Conservation (phyloP, 257 asterid species). For the Solanum phureja region DNA sequence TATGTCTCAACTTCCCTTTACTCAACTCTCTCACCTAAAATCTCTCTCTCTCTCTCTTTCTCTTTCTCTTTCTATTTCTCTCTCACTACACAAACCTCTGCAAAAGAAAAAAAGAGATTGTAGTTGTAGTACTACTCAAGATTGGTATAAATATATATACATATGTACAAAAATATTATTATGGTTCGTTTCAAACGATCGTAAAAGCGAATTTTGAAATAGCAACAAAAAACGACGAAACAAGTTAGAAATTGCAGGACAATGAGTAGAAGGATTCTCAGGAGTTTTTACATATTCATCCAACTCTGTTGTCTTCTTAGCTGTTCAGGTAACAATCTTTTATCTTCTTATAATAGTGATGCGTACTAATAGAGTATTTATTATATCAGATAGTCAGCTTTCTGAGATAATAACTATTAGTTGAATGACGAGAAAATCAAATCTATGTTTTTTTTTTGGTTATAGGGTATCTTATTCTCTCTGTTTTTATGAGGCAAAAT, state of each 20-base stretch:
- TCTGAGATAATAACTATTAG: no score
- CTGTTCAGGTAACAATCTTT: constrained; percentile 31
- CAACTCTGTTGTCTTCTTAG: constrained; percentile 33
- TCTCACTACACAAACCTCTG: not conserved
- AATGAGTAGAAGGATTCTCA: constrained; percentile 26
- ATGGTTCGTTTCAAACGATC: not conserved
- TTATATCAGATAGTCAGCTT: no score
- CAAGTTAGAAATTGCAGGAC: constrained; percentile 8
- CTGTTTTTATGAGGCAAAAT: not conserved
- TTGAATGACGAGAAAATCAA: not conserved
- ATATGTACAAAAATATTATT: not conserved
- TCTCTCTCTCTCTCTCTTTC: not conserved
- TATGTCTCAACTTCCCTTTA: constrained; percentile 13
- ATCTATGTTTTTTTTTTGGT: not conserved
- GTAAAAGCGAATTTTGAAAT: not conserved
- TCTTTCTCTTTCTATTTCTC: not conserved
- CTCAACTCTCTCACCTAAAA: constrained; percentile 1
- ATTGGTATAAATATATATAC: constrained; percentile 2
- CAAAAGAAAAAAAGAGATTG: not conserved
- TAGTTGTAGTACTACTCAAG: constrained; percentile 4
- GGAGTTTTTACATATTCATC: constrained; percentile 18
- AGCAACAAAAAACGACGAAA: not conserved
- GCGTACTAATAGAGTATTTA: not conserved
- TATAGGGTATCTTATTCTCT: not conserved
- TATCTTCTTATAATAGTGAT: not conserved